Base-by-base conservation (phyloP, 164 flowering plant genomes). In the Annona cherimola region DNA sequence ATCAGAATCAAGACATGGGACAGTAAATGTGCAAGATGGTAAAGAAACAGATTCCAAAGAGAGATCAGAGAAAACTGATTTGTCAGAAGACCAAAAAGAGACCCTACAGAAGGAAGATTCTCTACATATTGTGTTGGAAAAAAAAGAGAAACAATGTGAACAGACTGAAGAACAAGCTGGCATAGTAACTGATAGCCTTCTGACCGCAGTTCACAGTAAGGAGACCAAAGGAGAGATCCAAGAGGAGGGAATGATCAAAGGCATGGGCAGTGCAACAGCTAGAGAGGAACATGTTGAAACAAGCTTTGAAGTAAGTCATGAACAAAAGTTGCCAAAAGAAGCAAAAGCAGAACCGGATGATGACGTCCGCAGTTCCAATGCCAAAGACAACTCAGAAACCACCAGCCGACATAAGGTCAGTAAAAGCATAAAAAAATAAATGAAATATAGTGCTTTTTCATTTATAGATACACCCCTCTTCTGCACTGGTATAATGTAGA, bases 221-320 rank as follows among this genome's bases (percentile, higher is more conserved):
- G 69, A 67, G 26, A 5, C 40, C 42, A 14, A 66, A 55, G 57
- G 19, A 9, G 11, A 42, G 69, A 72, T 41, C 63, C 20, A 73
- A 42, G 75, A 55, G 42, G 72, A 42, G 42, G 66, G 59, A 11
- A 63, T 44, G 7, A n/a, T 41, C 42, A 63, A 68, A 75, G 71
- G 75, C 54, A 67, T 60, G n/a, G 57, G 35, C 64, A 45, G 66
- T 26, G n/a, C 41, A 50, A 61, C 66, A 20, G 40, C 54, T 42
- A 74, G 77, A 55, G 74, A 75, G 65, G 67, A 67, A 57, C 60
- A 7, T 16, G 40, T 61, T 63, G 64, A 9, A 45, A 59, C 69
- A 73, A 4, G 44, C 19, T 12, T 69, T 57, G 77, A 69, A 75
- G 74, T 61, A 66, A 50, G 55, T 70, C 4, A 61, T 7, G 66